Base-by-base conservation (phyloP, 148 eudicot species). In the Camellia granthamiana region DNA sequence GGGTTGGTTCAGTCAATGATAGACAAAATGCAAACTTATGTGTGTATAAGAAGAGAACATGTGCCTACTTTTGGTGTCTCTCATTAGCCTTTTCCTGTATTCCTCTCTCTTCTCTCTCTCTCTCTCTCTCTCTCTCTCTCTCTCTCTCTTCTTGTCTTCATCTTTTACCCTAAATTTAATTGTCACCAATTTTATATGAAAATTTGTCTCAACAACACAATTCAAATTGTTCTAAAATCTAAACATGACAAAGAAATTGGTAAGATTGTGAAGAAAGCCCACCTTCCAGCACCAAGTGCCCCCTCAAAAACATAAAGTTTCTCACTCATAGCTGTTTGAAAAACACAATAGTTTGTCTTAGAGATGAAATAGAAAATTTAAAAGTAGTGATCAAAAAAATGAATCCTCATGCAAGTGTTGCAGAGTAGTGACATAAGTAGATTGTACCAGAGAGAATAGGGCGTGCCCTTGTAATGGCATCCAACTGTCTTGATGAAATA, bases 261-360 rank as follows among this genome's bases (percentile, higher is more conserved):
- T 41, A 70, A 49, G 56, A 41, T 13, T 13, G 6, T 41, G 12
- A 80, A 81, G 82, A 82, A 81, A 76, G 64, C 86, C 58, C 74
- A 93, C 98, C 98, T 91, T 88, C 93, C 97, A 82, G 94, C 96
- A 77, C 96, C 94, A 75, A 86, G 81, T 74, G 89, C 96, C 63
- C 94, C 96, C 76, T 93, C 94, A 81, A 95, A 89, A 30, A 87
- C 59, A 78, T 85, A 88, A 70, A 91, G 87, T 76, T 88, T 91
- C 21, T 84, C 91, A 52, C 91, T 80, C 96, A 93, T 95, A 4
- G 90, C 98, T 95, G 94, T 78, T 41, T 69, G 84, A 23, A 72
- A 67, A 84, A 79, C 44, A 83, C 21, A n/a, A 83, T 14, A 78
- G 43, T 55, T 62, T 64, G 61, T 67, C 41, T 30, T 38, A 79